A percentile compares a stretch with the other conserved stretches of the same genome.
These are phyloP conservation scores for Rubia tinctorum DNA, from an alignment of 305 asterid species.

Conservation along the genomic window DNA sequence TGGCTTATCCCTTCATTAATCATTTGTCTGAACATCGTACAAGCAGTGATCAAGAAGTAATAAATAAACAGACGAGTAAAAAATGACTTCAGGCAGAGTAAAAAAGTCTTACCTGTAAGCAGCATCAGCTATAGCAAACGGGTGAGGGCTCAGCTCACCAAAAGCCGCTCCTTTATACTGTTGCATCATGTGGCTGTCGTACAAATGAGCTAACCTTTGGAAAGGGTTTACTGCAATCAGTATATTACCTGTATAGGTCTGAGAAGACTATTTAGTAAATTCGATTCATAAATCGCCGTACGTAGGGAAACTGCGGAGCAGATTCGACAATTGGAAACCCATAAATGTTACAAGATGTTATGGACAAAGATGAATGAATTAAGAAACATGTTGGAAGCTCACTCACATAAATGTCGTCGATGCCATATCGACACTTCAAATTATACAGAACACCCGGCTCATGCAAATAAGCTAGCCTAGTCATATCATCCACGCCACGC, in stretches of 20 bases:
- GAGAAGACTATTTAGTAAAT: constrained; percentile 18
- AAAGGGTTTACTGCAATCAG: constrained; percentile 89
- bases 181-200: constrained; percentile 60
- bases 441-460: constrained; percentile 86
- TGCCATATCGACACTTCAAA: constrained; percentile 58
- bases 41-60: constrained; percentile 17
- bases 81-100: constrained; percentile 17
- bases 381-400: constrained; percentile 5
- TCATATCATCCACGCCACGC: constrained; percentile 83
- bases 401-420: constrained; percentile 73
- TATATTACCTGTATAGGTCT: constrained; percentile 85
- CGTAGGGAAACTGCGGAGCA: background rate
- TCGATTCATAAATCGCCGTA: background rate
- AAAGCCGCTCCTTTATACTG: constrained; percentile 62
- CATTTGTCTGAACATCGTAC: constrained; percentile 57
- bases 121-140: constrained; percentile 67
- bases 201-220: constrained; percentile 63
- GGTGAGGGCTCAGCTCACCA: constrained; percentile 82
- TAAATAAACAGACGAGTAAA: constrained; percentile 8
- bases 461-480: constrained; percentile 78
- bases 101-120: constrained; percentile 59
- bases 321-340: background rate
- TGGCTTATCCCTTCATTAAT: constrained; percentile 66
- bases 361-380: background rate
- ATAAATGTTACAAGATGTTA: background rate